Percentiles rank a stretch among this genome's conserved stretches.
phyloP scores from a whole-genome alignment of 805 yeast genomes.

The Citeromyces nyonsensis region DNA sequence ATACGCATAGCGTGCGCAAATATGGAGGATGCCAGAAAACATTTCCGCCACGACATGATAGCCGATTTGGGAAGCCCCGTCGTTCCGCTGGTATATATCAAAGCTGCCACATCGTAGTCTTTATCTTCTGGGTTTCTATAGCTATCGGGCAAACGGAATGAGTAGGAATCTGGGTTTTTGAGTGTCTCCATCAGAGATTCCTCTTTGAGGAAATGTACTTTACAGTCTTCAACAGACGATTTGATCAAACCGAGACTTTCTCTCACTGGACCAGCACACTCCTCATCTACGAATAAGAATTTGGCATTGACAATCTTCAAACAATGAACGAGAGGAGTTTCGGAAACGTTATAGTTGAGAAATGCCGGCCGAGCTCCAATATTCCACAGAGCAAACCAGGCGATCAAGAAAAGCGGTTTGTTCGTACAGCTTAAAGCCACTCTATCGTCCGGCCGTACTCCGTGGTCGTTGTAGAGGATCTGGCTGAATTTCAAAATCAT shows the following conservation, averaged over 20 bases:
- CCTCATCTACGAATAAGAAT: slow-evolving; percentile 64
- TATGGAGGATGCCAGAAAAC: slow-evolving; percentile 50
- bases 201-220: slow-evolving; percentile 7
- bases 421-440: slow-evolving; percentile 70
- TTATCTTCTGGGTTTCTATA: slow-evolving; percentile 42
- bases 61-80: slow-evolving; percentile 94
- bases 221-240: slow-evolving; percentile 14
- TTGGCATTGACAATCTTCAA: slow-evolving; percentile 48
- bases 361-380: slow-evolving; percentile 85
- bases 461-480: slow-evolving; percentile 45
- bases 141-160: slow-evolving; percentile 36
- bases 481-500: slow-evolving; percentile 51
- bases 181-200: slow-evolving; percentile 21
- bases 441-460: slow-evolving; percentile 48
- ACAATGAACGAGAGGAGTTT: slow-evolving; percentile 68
- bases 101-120: slow-evolving; percentile 48
- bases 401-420: slow-evolving; percentile 64
- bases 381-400: slow-evolving; percentile 85
- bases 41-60: slow-evolving; percentile 82
- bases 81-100: slow-evolving; percentile 88
- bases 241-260: slow-evolving; percentile 24
- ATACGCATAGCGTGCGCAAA: slow-evolving; percentile 60
- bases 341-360: slow-evolving; percentile 64
- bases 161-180: slow-evolving; percentile 22
- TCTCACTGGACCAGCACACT: slow-evolving; percentile 34